Conservation (phyloP, 768 basidiomycete species). For the Paxillus rubicundulus region DNA sequence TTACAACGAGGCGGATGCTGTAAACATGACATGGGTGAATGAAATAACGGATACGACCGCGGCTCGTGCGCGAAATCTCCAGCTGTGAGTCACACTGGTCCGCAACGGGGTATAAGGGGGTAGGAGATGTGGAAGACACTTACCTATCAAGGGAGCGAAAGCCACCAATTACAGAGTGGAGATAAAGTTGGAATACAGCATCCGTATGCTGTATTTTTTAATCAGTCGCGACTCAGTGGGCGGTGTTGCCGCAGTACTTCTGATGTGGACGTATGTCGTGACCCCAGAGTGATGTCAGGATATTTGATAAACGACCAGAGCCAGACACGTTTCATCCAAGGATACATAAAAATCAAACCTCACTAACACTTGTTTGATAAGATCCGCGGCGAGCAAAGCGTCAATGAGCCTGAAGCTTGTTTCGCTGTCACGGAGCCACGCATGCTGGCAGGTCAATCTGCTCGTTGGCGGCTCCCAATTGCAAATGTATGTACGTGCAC, state of each 20-base stretch:
- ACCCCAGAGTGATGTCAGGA: too few species aligned
- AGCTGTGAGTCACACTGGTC: not conserved
- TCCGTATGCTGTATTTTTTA: not conserved
- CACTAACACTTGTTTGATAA: not conserved
- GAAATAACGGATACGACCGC: not conserved
- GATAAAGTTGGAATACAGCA: not conserved
- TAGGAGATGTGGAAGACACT: not conserved
- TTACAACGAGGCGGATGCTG: constrained; percentile 23
- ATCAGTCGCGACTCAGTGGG: not conserved
- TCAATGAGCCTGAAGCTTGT: too few species aligned
- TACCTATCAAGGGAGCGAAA: too few species aligned
- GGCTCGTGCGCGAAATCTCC: not conserved
- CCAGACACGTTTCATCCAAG: not conserved
- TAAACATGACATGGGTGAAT: not conserved
- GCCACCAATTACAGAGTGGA: not conserved
- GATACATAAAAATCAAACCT: not conserved
- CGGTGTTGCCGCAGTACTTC: not conserved
- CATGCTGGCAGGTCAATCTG: not conserved
- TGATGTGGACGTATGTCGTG: not conserved
- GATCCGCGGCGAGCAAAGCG: too few species aligned
- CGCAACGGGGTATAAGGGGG: too few species aligned
- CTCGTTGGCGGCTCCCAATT: not conserved
- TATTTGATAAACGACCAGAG: too few species aligned
- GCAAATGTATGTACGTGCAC: not conserved
- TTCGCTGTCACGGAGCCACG: too few species aligned